Base-by-base conservation (phyloP, 306 rosid species). In the Arachis stenosperma region DNA sequence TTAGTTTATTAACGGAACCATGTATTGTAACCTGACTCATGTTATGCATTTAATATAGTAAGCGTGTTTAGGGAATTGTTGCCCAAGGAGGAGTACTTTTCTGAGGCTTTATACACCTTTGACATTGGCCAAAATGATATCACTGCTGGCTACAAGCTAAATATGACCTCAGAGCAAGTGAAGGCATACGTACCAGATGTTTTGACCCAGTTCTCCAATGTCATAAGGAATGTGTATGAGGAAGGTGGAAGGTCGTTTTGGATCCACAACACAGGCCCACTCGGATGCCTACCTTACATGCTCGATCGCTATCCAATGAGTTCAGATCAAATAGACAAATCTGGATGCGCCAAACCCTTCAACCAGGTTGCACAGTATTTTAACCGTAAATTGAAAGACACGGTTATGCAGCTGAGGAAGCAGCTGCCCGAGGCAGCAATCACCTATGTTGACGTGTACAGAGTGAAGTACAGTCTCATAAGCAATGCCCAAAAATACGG, bases 221-320 rank as follows among this genome's bases (percentile, higher is more conserved):
- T 73, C 9, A 46, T 91, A 15, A 76, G 68, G 89, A 41, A 78
- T 56, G 77, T 87, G 14, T 78, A 91, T 53, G 71, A 43, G 2
- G 43, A 81, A 76, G 85, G 81, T 52, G 79, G 91, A 14, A 84
- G 90, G 48, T 83, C 74, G 11, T 87, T 89, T 64, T 91, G 90
- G 97, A 81, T 87, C 69, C 96, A 91, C 70, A 89, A 86, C 74
- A 89, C 92, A 5, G 97, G 96, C 12, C 96, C 96, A 13, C 57
- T 89, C 7, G 92, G 97, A 6, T 91, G 84, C 44, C 58, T 81
- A 0, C 81, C 81, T n/a, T 65, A 75, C 65, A 51, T 65, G 75
- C 29, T 81, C 66, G 81, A 58, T 3, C 47, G 55, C 11, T 65
- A 8, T 41, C 66, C 78, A 5, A 30, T 58, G 60, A 64, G 62